phyloP scores from a whole-genome alignment of 495 filamentous ascomycete species.

The Tuber umbilicatum region DNA sequence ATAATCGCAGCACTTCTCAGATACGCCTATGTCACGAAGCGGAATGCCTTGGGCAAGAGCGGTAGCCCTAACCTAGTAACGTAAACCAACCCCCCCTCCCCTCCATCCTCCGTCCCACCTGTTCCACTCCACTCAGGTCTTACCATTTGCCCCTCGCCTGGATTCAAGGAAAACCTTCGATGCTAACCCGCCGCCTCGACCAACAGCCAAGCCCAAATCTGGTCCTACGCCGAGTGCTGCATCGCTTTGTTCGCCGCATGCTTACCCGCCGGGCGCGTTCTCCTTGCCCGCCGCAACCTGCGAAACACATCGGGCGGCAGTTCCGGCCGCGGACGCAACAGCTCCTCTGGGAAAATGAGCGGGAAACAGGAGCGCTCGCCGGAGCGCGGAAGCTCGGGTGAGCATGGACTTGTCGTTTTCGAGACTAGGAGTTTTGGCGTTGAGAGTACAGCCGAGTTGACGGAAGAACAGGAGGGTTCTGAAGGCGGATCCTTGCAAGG shows the following conservation, averaged over 20 bases:
- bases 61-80: constrained; percentile 24
- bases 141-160: not conserved
- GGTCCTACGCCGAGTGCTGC: constrained; percentile 24
- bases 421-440: constrained; percentile 11
- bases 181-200: not conserved
- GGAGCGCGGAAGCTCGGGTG: not conserved
- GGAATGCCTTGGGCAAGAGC: constrained; percentile 22
- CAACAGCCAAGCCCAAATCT: constrained; percentile 27
- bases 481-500: not conserved
- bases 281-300: constrained; percentile 14
- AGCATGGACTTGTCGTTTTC: constrained; percentile 20
- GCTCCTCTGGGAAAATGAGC: not conserved
- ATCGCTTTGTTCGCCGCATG: constrained; percentile 25
- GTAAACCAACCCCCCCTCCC: constrained; percentile 13
- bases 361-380: not conserved
- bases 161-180: not conserved
- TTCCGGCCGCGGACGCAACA: not conserved
- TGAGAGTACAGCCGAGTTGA: constrained; percentile 14
- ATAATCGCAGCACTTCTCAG: constrained; percentile 18
- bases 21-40: constrained; percentile 24
- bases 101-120: not conserved
- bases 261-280: constrained; percentile 22
- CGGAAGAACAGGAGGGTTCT: constrained; percentile 4
- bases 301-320: not conserved
- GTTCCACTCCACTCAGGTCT: not conserved